Base-by-base conservation (phyloP, 2,329 filamentous ascomycete genomes). In the Ceratocystis alfenasii region DNA sequence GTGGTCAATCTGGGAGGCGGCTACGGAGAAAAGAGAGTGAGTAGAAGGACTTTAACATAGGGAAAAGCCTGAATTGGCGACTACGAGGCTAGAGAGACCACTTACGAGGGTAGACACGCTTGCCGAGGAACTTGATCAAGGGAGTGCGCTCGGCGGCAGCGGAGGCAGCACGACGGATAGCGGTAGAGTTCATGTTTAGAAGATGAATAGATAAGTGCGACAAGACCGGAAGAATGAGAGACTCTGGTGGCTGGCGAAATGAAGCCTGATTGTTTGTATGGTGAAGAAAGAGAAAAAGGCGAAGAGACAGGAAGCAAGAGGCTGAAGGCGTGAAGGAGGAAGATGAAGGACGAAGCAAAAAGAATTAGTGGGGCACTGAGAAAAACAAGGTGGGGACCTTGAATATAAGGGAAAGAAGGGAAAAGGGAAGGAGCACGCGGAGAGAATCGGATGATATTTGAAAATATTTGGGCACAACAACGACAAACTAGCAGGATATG, bases 1-100 rank as follows among this genome's bases (percentile, higher is more conserved):
- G 80, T 90, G 87, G 79, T 91, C 88, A 73, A 90, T 73, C 28
- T 67, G 63, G n/a, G 66, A 64, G 67, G 79, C 76, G 71, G 86
- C 88, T 90, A 76, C n/a, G 45, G 66, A 22, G n/a, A 33, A 25
- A 30, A n/a, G 15, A 59, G 12, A 17, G 53, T 59, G 28, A 59
- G 53, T 20, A 10, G 17, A 17, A 17, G 33, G 5, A 36, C 2
- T n/a, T n/a, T 17, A 17, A 12, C 25, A 15, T 1, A 3, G 15
- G 17, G 50, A 7, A 20, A 28, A 60, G 17, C 30, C 22, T 6
- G 45, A 41, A 22, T 25, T 6, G 57, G 41, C 28, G 28, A 6
- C 33, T 36, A 12, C 10, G 33, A 36, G 28, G n/a, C 25, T 3
- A 53, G 55, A n/a, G 44, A 15, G 30, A 25, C 45, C 46, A 74